phyloP scores from a whole-genome alignment of 345 rosid genomes.

The Salix udensis region DNA sequence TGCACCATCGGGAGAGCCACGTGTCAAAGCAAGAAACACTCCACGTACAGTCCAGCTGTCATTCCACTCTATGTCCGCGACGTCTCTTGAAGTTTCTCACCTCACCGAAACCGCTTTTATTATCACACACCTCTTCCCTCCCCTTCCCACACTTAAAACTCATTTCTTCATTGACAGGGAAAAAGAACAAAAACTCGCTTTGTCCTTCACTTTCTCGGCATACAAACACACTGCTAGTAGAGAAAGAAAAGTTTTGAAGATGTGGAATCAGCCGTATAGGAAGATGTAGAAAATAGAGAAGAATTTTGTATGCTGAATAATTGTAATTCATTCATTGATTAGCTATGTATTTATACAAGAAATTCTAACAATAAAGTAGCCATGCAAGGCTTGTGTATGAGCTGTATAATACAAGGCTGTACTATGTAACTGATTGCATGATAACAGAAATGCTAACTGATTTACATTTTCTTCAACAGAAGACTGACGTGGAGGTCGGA shows the following conservation, averaged over 20 bases:
- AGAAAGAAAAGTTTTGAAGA: constrained; percentile 7
- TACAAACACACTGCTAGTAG: not conserved
- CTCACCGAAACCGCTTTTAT: not conserved
- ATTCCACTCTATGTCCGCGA: not conserved
- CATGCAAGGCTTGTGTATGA: no score
- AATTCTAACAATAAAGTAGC: no score
- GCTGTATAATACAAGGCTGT: no score
- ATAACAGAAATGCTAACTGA: no score
- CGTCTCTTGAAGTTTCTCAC: constrained; percentile 5
- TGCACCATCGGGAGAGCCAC: not conserved
- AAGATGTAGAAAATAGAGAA: no score
- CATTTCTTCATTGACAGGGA: not conserved
- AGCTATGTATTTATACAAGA: no score
- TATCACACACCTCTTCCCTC: not conserved
- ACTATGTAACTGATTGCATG: no score
- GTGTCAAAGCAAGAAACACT: not conserved
- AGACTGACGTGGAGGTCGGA: constrained; percentile 70
- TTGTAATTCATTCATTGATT: no score
- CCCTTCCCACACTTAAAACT: not conserved
- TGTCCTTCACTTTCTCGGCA: not conserved
- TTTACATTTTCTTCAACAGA: no score
- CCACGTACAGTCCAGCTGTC: not conserved
- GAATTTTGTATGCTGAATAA: no score
- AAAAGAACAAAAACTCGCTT: not conserved
- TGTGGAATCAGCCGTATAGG: constrained; percentile 49